Conservation (phyloP, 2,329 filamentous ascomycete species). For the Fusarium clavum region DNA sequence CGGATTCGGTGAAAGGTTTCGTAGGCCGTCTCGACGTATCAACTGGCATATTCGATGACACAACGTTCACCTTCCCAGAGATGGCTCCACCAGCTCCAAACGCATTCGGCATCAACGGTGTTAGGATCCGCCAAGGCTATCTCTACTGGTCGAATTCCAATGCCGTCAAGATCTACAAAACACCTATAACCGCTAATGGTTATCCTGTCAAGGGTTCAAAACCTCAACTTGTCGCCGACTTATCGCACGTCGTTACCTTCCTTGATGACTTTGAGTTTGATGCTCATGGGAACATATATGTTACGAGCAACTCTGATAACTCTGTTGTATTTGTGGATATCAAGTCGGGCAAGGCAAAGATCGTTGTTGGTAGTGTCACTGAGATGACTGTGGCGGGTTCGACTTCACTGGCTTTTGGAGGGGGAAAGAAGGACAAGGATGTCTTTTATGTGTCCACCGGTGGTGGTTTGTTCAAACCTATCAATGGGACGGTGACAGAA, state of each 20-base stretch:
- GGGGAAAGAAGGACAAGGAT: slow-evolving; percentile 18
- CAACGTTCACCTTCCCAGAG: slow-evolving; percentile 1
- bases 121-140: not conserved
- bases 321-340: slow-evolving; percentile 30
- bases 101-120: slow-evolving; percentile 7
- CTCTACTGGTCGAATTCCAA: slow-evolving; percentile 17
- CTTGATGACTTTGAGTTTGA: slow-evolving; percentile 44
- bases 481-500: slow-evolving; percentile 30
- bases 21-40: slow-evolving; percentile 5
- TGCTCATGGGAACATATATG: slow-evolving; percentile 36
- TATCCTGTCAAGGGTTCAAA: slow-evolving; percentile 27
- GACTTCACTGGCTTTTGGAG: slow-evolving; percentile 37
- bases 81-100: not conserved
- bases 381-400: slow-evolving; percentile 40
- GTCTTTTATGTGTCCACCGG: slow-evolving; percentile 29
- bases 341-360: slow-evolving; percentile 22
- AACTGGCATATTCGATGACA: not conserved
- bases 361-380: slow-evolving; percentile 22
- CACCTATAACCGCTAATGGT: slow-evolving; percentile 26
- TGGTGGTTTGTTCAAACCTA: slow-evolving; percentile 32
- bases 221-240: slow-evolving; percentile 33
- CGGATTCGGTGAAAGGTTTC: not conserved
- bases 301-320: slow-evolving; percentile 39
- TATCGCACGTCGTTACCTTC: slow-evolving; percentile 21
- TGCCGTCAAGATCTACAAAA: slow-evolving; percentile 24